Conservation (phyloP, 2,329 filamentous ascomycete genomes). For the Trichoderma breve region DNA sequence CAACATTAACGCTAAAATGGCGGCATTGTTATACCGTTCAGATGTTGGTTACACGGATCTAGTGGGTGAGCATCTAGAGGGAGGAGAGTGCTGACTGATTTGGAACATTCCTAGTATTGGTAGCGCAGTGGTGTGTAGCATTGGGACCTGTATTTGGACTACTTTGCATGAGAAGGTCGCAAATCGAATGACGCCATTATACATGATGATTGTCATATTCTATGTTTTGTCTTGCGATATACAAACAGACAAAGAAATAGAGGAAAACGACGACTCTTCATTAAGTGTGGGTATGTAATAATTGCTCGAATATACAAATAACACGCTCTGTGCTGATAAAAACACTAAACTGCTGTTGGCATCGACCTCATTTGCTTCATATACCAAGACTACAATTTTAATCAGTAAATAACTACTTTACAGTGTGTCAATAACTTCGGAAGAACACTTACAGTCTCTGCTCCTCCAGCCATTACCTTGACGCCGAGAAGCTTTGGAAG, state of each 20-base stretch:
- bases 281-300: background rate
- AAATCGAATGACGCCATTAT: background rate
- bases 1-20: constrained; percentile 23
- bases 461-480: constrained; percentile 18
- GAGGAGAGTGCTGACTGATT: background rate
- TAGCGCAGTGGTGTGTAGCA: background rate
- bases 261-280: background rate
- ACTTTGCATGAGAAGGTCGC: background rate
- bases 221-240: background rate
- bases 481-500: constrained; percentile 27
- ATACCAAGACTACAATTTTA: background rate
- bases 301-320: background rate
- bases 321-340: background rate
- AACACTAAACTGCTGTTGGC: background rate
- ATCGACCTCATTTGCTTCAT: background rate
- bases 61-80: background rate
- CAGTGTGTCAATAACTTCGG: background rate
- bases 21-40: constrained; percentile 11
- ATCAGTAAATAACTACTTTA: background rate
- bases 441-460: constrained; percentile 22
- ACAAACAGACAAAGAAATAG: background rate
- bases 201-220: background rate
- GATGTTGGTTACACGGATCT: background rate
- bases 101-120: background rate
- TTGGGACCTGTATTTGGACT: background rate